Base-by-base conservation (phyloP, 192 early-diverging fungal genomes). In the Rhizoclosmatium sp. region DNA sequence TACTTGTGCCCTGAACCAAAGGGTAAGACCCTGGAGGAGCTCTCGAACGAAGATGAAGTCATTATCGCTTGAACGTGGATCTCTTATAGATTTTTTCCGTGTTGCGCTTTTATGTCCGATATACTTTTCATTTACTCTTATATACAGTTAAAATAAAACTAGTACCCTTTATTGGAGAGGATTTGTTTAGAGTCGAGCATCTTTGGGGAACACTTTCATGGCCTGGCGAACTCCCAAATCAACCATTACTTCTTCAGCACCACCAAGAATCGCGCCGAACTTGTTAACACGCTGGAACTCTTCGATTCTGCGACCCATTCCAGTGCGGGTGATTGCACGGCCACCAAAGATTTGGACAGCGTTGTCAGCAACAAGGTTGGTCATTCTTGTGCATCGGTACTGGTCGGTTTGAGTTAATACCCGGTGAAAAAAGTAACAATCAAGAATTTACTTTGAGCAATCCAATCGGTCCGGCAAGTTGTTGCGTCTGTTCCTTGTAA, bases 341-440 rank as follows among this genome's bases (percentile, higher is more conserved):
- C 91, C 90, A 72, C 92, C 92, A 83, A 93, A 92, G 82, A 93
- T 93, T 82, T 93, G 92, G 21, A 87, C 87, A 23, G 91, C 87
- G 59, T 93, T 86, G 59, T 93, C 92, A 31, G 88, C 82, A 9
- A 93, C 91, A 51, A 86, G 48, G 47, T 89, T 85, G 2, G 88
- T 83, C 54, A 91, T 84, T 47, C 92, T 80, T 19, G 92, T 93
- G 78, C 66, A 76, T 23, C 65, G 61, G 48, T 76, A 76, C 64
- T 71, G 51, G 42, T 46, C 44, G 12, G 3, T 41, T 12, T 31
- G 9, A 64, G 39, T 47, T 49, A 45, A 71, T 12, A 71, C 9
- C 16, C 14, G 31, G 4, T 40, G 4, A 9, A 7, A 56, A 19
- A 4, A 9, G 9, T 54, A 56, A 48, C 48, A 14, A 39, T 7